Base-by-base conservation (phyloP, 345 rosid species). In the Gossypium longicalyx region DNA sequence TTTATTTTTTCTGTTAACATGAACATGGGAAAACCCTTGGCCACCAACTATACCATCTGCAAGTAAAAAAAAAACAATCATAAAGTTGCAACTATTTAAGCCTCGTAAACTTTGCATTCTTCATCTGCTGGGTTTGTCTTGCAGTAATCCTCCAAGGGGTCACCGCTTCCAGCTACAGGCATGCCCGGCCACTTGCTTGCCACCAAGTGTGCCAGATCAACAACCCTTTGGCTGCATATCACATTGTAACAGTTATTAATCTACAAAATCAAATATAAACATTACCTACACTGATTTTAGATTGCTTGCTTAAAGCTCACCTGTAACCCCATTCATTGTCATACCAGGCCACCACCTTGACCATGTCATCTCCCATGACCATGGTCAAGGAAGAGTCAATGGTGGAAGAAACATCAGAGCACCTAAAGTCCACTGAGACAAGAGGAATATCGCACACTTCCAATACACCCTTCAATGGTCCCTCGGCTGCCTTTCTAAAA, bases 281-380 rank as follows among this genome's bases (percentile, higher is more conserved):
- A 19, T 56, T 0, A 2, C 3, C 10, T 8, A 9, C 41, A 34
- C 20, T 56, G 7, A 9, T 56, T 20, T 48, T 48, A 48, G 52
- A 34, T 34, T 34, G 19, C 12, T 43, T 45, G 52, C 43, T 59
- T 59, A 15, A 60, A 4, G 10, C 85, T 79, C 68, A 94, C 97
- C 97, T 90, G 89, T 94, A 94, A 17, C 98, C 97, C 98, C 98
- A 92, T 81, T 94, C 97, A 41, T 94, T 94, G 89, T 94, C 98
- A 74, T 94, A 92, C 98, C 98, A 94, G 20, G 97, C 98, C 0
- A 94, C 97, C 12, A 94, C 98, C 90, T 94, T 94, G 23, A 94
- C 88, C 98, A 94, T 92, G 77, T 92, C 98, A 38, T 94, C 98
- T 67, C 97, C 98, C 98, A 94, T 94, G 77, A 92, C 97, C 97